Evolutionary conservation across 192 early-diverging fungal species (phyloP), one percentile per base, ranked within the genome.

Genomic region (Piromyces sp.): DNA sequence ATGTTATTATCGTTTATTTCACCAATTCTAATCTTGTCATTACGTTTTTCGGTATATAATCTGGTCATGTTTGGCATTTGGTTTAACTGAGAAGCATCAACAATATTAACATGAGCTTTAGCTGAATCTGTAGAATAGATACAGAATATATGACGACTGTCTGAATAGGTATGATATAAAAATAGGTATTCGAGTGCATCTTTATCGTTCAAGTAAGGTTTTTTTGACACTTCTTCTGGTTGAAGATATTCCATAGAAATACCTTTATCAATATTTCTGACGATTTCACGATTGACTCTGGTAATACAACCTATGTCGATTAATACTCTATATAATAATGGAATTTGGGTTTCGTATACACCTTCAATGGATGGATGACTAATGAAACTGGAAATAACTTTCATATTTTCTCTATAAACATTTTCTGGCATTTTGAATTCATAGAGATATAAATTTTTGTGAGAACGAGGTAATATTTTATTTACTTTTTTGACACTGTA

Each of bases 261-360:
- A 12, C 83, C 81, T 40, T 90, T 86, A 40, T 91, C 89, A 30
- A 89, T 33, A 1, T 84, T 83, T 36, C 81, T 82, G 17, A 80
- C 30, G 13, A 83, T 19, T 5, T 4, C 6, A 30, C 78, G 78
- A 2, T 38, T 83, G 13, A 90, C 84, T n/a, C 84, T 85, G 22
- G 87, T 87, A 5, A 89, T 83, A 80, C 92, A 93, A 7, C 96
- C 96, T 12, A 97, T 68, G 79, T 92, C 86, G 7, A 96, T 89
- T 79, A 99, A 86, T 16, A 94, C 96, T 3, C 96, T 92, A 79
- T 93, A 92, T 79, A 94, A 79, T 7, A 95, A 84, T 22, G 94
- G 92, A 11, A 97, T 85, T 81, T 97, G 92, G 0, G 95, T 93
- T 89, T 99, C 97, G 84, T 99, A 99, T 13, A 97, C 94, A 40